Evolutionary conservation across 2,329 filamentous ascomycete genomes (phyloP).

Genomic region (Trichocomaceae sp.): DNA sequence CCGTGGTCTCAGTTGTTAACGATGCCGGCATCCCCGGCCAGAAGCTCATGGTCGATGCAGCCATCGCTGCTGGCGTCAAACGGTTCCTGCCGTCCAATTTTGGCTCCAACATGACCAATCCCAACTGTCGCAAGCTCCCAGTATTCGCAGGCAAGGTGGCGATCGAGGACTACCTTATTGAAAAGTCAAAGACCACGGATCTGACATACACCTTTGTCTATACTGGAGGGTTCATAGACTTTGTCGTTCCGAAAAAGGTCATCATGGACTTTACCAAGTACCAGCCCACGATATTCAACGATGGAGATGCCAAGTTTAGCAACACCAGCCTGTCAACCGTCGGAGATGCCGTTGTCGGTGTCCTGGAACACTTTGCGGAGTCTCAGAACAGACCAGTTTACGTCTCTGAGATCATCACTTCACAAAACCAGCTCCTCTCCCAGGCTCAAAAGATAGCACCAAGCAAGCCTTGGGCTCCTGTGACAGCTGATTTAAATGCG

Average conservation of each 20-base stretch:
- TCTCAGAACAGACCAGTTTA: slow-evolving; percentile 6
- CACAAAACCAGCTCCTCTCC: slow-evolving; percentile 5
- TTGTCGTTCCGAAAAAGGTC: slow-evolving; percentile 14
- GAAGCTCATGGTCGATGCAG: slow-evolving; percentile 51
- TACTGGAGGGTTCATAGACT: slow-evolving; percentile 4
- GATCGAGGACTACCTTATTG: slow-evolving; percentile 6
- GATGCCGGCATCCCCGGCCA: slow-evolving; percentile 35
- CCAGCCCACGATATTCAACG: slow-evolving; percentile 6
- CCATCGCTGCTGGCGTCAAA: slow-evolving; percentile 53
- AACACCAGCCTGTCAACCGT: slow-evolving; percentile 6
- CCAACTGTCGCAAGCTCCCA: slow-evolving; percentile 4
- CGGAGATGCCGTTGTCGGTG: slow-evolving; percentile 7
- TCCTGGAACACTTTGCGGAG: not conserved
- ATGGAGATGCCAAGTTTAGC: slow-evolving; percentile 4
- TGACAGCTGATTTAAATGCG: slow-evolving; percentile 3
- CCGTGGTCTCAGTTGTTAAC: slow-evolving; percentile 18
- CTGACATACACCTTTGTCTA: slow-evolving; percentile 7
- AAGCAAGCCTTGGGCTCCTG: slow-evolving; percentile 8
- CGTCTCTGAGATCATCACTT: not conserved
- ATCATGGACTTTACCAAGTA: slow-evolving; percentile 21
- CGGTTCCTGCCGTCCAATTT: slow-evolving; percentile 25
- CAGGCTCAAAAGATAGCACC: not conserved
- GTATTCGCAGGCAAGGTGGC: slow-evolving; percentile 1
- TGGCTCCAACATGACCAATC: slow-evolving; percentile 10
- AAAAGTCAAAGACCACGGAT: slow-evolving; percentile 7